Evolutionary conservation across 306 rosid genomes (phyloP).

Genomic region (Malus asiatica): DNA sequence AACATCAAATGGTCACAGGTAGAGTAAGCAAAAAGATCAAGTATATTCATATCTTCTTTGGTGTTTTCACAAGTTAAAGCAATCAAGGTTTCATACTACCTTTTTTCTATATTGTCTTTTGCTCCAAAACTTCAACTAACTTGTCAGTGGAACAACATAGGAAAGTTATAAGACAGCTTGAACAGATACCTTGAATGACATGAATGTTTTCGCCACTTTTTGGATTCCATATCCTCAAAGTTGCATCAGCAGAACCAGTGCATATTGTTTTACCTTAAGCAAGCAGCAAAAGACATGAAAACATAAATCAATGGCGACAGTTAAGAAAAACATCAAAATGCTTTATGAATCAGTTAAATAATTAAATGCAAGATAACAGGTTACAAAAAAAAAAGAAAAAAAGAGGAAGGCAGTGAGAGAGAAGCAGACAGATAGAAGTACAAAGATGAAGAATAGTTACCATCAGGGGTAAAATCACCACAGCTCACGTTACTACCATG

Average conservation of each 20-base stretch:
- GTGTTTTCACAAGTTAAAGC: neutral
- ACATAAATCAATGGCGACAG: neutral
- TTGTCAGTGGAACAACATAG: neutral
- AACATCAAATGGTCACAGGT: neutral
- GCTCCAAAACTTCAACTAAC: neutral
- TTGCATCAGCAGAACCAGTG: slow-evolving; percentile 88
- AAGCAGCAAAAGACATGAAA: slow-evolving; percentile 15
- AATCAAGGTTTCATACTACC: neutral
- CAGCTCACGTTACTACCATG: slow-evolving; percentile 77
- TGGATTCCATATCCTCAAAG: slow-evolving; percentile 90
- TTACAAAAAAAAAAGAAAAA: neutral
- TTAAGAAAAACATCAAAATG: neutral
- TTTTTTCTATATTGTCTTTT: neutral
- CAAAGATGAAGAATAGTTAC: slow-evolving; percentile 37
- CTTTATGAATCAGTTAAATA: neutral
- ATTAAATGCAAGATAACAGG: neutral
- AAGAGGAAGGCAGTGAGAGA: neutral
- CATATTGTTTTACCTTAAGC: slow-evolving; percentile 70
- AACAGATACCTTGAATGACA: slow-evolving; percentile 62
- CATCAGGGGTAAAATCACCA: slow-evolving; percentile 97
- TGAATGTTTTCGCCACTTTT: slow-evolving; percentile 65
- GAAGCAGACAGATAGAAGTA: neutral
- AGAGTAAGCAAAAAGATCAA: neutral
- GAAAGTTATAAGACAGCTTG: neutral
- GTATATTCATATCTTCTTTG: neutral